Base-by-base conservation (phyloP, 2,329 filamentous ascomycete genomes). In the Ceratocystis alfenasii region DNA sequence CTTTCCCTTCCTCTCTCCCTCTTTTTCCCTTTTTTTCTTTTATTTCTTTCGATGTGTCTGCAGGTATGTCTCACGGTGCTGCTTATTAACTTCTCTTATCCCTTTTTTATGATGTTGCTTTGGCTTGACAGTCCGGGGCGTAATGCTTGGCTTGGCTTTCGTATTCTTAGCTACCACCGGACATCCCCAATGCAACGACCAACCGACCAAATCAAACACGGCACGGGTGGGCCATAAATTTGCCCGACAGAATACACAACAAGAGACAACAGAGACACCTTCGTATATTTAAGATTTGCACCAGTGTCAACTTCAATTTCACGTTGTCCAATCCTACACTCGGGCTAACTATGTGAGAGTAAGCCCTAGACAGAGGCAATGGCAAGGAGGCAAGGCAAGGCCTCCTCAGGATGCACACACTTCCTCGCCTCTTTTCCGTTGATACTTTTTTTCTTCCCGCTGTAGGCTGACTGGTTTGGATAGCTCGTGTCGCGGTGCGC, bases 251-350 rank as follows among this genome's bases (percentile, higher is more conserved):
- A 17, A 12, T 41, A 41, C 36, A 41, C 53, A 59, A 59, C 7
- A 30, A 12, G 28, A 59, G 53, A 59, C 53, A 59, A 25, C 36
- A 41, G 36, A 41, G 36, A 41, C 36, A 41, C 10, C 36, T 33
- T 59, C 53, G 53, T 59, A 59, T 59, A 59, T 36, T 41, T 59
- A 33, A 59, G 12, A 59, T 59, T 33, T 59, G 53, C 53, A 33
- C 28, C 53, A 36, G 8, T 59, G 28, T 17, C 53, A 55, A 55
- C 36, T 41, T 48, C 17, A 25, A 53, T 30, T 36, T 20, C 8
- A 59, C 15, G 28, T 8, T 59, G 3, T 33, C 28, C 28, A 30
- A 17, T 25, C 33, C 6, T 30, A 12, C 36, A 41, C 10, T 41
- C 36, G 36, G 36, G 10, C 36, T 41, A 41, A 12, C 0, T 12